Evolutionary conservation across 2,329 filamentous ascomycete genomes (phyloP).

Genomic region (Neospermospora avenae): DNA sequence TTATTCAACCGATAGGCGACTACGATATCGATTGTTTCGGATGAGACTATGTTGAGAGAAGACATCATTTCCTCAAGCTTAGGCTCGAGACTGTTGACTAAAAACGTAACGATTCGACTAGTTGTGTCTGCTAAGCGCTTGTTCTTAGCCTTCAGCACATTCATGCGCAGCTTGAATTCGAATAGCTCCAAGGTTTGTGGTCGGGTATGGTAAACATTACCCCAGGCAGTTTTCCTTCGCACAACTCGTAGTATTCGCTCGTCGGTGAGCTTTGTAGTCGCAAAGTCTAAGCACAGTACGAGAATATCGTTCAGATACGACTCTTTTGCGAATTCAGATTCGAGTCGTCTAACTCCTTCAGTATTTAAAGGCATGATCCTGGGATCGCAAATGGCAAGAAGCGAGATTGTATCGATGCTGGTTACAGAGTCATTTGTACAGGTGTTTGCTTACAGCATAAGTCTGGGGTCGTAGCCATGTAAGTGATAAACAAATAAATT

Average conservation of each 20-base stretch:
- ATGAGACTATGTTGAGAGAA: background rate
- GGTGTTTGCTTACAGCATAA: background rate
- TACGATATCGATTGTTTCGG: background rate
- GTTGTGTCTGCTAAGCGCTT: background rate
- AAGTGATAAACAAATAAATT: no score
- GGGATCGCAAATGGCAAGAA: background rate
- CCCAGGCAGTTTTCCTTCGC: background rate
- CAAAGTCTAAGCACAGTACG: background rate
- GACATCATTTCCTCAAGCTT: background rate
- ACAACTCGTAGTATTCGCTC: background rate
- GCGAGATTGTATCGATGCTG: background rate
- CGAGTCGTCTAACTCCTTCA: background rate
- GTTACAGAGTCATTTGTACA: background rate
- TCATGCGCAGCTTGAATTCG: background rate
- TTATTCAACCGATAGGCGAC: background rate
- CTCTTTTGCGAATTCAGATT: background rate
- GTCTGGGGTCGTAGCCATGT: background rate
- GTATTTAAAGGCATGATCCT: background rate
- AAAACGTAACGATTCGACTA: background rate
- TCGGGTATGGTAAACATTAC: background rate
- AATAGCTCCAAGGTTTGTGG: background rate
- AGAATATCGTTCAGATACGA: background rate
- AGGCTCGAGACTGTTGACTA: background rate
- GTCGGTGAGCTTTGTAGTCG: background rate
- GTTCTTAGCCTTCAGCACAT: background rate